Conservation (phyloP, 1,139 yeast genomes). For the Taphrina flavorubra region DNA sequence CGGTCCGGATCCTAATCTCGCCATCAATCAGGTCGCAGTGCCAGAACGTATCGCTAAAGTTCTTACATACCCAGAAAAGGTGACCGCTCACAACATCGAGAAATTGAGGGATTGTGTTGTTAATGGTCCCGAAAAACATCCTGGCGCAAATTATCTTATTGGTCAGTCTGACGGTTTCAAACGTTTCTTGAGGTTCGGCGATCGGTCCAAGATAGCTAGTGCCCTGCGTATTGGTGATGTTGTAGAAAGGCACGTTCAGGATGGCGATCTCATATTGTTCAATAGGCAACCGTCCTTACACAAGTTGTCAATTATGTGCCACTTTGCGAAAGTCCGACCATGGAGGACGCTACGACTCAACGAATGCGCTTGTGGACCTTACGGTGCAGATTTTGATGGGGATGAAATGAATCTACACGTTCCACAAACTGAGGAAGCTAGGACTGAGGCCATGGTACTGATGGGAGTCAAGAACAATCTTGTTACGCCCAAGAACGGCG, state of each 20-base stretch:
- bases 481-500: constrained; percentile 96
- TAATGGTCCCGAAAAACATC: constrained; percentile 88
- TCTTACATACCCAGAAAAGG: constrained; percentile 92
- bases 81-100: constrained; percentile 81
- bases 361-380: constrained; percentile 99
- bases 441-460: constrained; percentile 95
- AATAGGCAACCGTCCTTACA: constrained; percentile 98
- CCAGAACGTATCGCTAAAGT: constrained; percentile 97
- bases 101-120: constrained; percentile 74
- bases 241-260: constrained; percentile 97
- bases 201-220: constrained; percentile 75
- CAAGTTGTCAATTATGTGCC: constrained; percentile 89
- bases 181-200: constrained; percentile 88
- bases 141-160: constrained; percentile 92
- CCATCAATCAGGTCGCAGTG: constrained; percentile 89
- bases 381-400: constrained; percentile 99
- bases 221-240: constrained; percentile 83
- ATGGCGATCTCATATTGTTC: constrained; percentile 93
- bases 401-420: constrained; percentile 99
- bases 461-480: constrained; percentile 98
- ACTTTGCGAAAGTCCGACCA: constrained; percentile 93
- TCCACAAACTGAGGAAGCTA: constrained; percentile 98
- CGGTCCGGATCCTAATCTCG: constrained; percentile 96
- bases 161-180: constrained; percentile 85
- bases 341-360: constrained; percentile 98